These are phyloP conservation scores for Acaromyces ingoldii DNA, from an alignment of 1,284 basidiomycete genomes.

Conservation along the genomic window DNA sequence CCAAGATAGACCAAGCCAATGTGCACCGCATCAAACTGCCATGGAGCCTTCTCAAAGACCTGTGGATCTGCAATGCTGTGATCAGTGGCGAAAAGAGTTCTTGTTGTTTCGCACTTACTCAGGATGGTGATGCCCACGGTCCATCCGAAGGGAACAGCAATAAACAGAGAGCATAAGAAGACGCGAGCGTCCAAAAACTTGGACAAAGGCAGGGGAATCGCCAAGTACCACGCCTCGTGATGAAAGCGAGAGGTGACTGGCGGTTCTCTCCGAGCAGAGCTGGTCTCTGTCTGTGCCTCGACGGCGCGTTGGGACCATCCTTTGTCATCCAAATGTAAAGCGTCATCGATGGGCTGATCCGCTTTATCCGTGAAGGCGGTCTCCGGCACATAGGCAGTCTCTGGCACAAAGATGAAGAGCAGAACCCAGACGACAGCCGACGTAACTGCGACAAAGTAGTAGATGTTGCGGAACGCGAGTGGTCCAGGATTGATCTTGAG, in stretches of 20 bases:
- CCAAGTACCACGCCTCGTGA: not conserved
- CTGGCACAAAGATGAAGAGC: not conserved
- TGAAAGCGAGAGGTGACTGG: no score
- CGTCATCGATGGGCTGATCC: not conserved
- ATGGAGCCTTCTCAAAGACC: not conserved
- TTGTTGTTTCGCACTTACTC: no score
- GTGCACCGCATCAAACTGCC: not conserved
- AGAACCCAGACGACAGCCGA: not conserved
- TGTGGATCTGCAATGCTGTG: no score
- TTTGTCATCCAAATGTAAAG: no score
- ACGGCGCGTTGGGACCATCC: no score
- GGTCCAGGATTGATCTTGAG: not conserved
- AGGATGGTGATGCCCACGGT: not conserved
- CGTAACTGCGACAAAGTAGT: not conserved
- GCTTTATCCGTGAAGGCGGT: not conserved
- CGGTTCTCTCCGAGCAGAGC: no score
- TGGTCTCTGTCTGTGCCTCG: not conserved
- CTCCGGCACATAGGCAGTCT: not conserved
- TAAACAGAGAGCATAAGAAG: not conserved
- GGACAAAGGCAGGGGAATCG: not conserved
- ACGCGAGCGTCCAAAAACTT: not conserved
- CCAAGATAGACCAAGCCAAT: not conserved
- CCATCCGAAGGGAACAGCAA: not conserved
- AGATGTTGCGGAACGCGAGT: not conserved
- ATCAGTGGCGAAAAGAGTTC: no score